Evolutionary conservation across 306 rosid genomes (phyloP).

Genomic region (Citrullus mucosospermus): DNA sequence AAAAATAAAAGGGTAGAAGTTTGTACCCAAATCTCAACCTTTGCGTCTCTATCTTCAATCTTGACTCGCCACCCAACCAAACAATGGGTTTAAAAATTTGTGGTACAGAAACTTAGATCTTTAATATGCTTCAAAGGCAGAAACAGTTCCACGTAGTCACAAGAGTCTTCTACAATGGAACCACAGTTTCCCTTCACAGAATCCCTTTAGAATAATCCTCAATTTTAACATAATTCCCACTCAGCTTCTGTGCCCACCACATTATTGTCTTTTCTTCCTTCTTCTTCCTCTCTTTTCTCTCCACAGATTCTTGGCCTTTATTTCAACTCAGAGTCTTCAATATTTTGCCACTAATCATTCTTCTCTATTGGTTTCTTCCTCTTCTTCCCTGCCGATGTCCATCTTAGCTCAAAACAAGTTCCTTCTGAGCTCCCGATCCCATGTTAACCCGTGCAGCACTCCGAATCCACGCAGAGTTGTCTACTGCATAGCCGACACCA

Average conservation of each 20-base stretch:
- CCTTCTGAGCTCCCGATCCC: slow-evolving; percentile 18
- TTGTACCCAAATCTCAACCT: neutral
- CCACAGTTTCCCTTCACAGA: neutral
- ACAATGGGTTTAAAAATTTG: neutral
- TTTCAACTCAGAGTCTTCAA: neutral
- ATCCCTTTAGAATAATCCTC: neutral
- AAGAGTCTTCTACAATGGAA: neutral
- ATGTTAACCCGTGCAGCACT: neutral
- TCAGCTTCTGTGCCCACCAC: slow-evolving; percentile 31
- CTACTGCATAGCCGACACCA: slow-evolving; percentile 21
- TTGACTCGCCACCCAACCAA: neutral
- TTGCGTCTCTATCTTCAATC: neutral
- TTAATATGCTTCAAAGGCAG: neutral
- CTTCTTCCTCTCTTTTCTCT: neutral
- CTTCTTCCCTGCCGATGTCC: slow-evolving; percentile 27
- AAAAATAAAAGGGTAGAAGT: neutral
- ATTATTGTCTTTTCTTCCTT: neutral
- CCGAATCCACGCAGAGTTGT: neutral
- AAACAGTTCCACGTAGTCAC: neutral
- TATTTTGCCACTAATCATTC: neutral
- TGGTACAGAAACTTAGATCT: neutral
- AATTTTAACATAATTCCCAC: slow-evolving; percentile 25
- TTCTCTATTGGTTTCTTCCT: neutral
- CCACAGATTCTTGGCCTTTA: neutral
- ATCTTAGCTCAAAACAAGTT: slow-evolving; percentile 45